A percentile compares a stretch with the other conserved stretches of the same genome.
Evolutionary conservation across 768 basidiomycete genomes (phyloP).

Genomic region (Lepiota venenata): DNA sequence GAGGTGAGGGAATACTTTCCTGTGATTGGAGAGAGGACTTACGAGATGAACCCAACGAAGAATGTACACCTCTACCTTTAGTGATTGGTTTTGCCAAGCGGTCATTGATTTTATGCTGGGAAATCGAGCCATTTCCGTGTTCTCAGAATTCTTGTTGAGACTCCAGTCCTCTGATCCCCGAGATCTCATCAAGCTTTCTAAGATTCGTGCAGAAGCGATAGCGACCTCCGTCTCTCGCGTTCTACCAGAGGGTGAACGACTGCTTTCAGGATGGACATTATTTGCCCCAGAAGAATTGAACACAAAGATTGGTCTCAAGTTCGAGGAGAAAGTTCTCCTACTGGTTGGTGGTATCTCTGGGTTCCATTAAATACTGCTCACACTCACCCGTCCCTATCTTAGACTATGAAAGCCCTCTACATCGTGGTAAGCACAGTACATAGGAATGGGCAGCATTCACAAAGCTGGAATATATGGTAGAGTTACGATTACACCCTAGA

Average conservation of each 20-base stretch:
- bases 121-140: constrained; percentile 81
- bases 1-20: constrained; percentile 36
- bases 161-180: constrained; percentile 90
- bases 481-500: constrained; percentile 93
- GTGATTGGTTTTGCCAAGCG: constrained; percentile 97
- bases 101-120: constrained; percentile 93
- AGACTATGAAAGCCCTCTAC: constrained; percentile 61
- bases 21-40: constrained; percentile 1
- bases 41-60: constrained; percentile 28
- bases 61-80: constrained; percentile 86
- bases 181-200: constrained; percentile 83
- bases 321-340: constrained; percentile 92
- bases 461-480: constrained; percentile 31
- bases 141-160: constrained; percentile 89
- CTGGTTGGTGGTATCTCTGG: constrained; percentile 50
- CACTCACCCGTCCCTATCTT: neutral
- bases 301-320: constrained; percentile 67
- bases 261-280: constrained; percentile 88
- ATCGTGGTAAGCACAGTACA: constrained; percentile 58
- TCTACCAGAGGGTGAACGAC: constrained; percentile 68
- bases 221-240: constrained; percentile 82
- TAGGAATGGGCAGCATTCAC: neutral
- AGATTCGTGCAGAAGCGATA: constrained; percentile 89
- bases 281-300: constrained; percentile 81
- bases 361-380: neutral